Conservation (phyloP, 2,329 filamentous ascomycete species). For the Fusarium pseudograminearum region DNA sequence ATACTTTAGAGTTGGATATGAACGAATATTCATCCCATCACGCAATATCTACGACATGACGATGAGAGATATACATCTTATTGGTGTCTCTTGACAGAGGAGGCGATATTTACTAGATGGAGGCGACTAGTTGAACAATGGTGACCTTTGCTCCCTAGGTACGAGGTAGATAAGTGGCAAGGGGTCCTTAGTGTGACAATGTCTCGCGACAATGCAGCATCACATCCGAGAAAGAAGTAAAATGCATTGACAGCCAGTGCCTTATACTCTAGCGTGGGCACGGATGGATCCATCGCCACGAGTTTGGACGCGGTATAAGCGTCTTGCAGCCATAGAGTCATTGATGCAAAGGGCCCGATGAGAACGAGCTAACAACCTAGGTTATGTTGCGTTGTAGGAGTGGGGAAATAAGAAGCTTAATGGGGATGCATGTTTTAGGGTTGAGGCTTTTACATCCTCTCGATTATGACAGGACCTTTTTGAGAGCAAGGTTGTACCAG, state of each 20-base stretch:
- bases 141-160: not conserved
- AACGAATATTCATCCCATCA: not conserved
- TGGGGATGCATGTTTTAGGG: constrained; percentile 40
- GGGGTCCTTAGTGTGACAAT: constrained; percentile 30
- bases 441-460: constrained; percentile 33
- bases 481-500: constrained; percentile 23
- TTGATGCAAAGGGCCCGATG: constrained; percentile 13
- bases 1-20: not conserved
- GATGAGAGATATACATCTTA: not conserved
- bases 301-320: constrained; percentile 41
- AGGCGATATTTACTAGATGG: constrained; percentile 12
- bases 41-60: not conserved
- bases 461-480: constrained; percentile 20
- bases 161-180: constrained; percentile 3
- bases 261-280: not conserved
- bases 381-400: not conserved
- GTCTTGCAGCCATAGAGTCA: constrained; percentile 27
- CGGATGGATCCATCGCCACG: constrained; percentile 17
- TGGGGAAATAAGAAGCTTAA: constrained; percentile 42
- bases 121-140: constrained; percentile 3
- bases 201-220: constrained; percentile 30
- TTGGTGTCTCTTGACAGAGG: constrained; percentile 9
- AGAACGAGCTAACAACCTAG: constrained; percentile 8
- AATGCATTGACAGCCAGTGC: constrained; percentile 10
- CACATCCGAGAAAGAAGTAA: constrained; percentile 1